These are phyloP conservation scores for Mycena crocata DNA, from an alignment of 768 basidiomycete species.

Conservation along the genomic window DNA sequence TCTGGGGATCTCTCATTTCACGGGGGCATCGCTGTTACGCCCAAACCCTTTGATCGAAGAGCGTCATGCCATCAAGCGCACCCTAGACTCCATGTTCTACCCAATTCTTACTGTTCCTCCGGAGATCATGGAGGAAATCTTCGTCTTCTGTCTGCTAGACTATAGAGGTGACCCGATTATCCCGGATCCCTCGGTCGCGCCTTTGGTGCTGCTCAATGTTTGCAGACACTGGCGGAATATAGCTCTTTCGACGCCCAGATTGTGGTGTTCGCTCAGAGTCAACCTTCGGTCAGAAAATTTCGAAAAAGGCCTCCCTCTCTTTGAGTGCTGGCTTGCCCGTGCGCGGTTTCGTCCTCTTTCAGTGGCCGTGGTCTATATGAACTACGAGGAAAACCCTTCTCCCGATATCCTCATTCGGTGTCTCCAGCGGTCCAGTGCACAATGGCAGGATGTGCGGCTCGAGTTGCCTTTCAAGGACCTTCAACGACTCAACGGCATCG, in stretches of 20 bases:
- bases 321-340: conserved; percentile 23
- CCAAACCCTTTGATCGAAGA: conserved; percentile 21
- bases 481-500: conserved; percentile 18
- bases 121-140: conserved; percentile 25
- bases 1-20: conserved; percentile 21
- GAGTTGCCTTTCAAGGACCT: conserved; percentile 29
- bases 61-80: conserved; percentile 6
- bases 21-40: conserved; percentile 3
- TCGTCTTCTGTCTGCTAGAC: conserved; percentile 18
- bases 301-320: conserved; percentile 19
- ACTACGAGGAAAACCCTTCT: conserved; percentile 22
- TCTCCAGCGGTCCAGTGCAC: conserved; percentile 16
- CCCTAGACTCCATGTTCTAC: conserved; percentile 20
- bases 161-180: conserved; percentile 4
- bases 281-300: conserved; percentile 11
- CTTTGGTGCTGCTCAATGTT: conserved; percentile 9
- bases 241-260: conserved; percentile 17
- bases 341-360: conserved; percentile 13
- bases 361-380: conserved; percentile 20
- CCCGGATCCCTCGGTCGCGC: conserved; percentile 12
- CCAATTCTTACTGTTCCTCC: conserved; percentile 19
- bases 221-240: conserved; percentile 18
- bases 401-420: conserved; percentile 9
- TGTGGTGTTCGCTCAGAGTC: conserved; percentile 18
- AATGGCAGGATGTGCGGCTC: conserved; percentile 25